Base-by-base conservation (phyloP, 345 rosid genomes). In the Rhodamnia rubescens region DNA sequence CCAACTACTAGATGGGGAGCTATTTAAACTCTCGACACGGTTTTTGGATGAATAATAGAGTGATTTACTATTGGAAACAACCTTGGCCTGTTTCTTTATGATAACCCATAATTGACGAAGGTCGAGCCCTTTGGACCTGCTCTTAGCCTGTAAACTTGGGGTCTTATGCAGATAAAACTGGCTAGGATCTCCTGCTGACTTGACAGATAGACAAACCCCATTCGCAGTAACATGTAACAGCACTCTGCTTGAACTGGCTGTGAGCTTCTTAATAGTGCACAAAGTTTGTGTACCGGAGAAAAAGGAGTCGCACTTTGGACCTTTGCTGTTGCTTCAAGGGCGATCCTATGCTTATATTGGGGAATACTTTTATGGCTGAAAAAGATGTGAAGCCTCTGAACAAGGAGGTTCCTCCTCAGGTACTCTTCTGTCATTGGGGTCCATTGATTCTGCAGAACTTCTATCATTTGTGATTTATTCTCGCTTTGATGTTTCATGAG, bases 371-470 rank as follows among this genome's bases (percentile, higher is more conserved):
- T 84, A 61, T 82, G 55, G 91, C 94, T 26, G 90, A 88, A 87
- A 89, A 93, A 78, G 92, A 91, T 59, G 86, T 90, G 81, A 90
- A 54, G 89, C 90, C 99, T 83, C 98, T 94, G 53, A 86, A 85
- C 85, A 92, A 88, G 86, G 98, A 95, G 93, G 90, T 97, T 92
- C 93, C 97, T 87, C 96, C 99, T 56, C 91, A 93, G 99, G 98
- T 97, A 58, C 21, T 69, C 10, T 69, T 18, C 18, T 69, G 44
- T 69, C 47, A 32, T 36, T 18, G 47, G 12, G 78, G 24, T 69
- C 32, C 78, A 18, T 69, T 9, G 11, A 69, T 69, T 27, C 36
- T 69, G 78, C 78, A 16, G 44, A 69, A 32, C 13, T 69, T 69
- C 78, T 69, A 18, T 69, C 78, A 32, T 69, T 16, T 69, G 47